Percentiles rank a stretch among this genome's conserved stretches.
These are phyloP conservation scores for Aspergillus avenaceus DNA, from an alignment of 495 filamentous ascomycete species.

Conservation along the genomic window DNA sequence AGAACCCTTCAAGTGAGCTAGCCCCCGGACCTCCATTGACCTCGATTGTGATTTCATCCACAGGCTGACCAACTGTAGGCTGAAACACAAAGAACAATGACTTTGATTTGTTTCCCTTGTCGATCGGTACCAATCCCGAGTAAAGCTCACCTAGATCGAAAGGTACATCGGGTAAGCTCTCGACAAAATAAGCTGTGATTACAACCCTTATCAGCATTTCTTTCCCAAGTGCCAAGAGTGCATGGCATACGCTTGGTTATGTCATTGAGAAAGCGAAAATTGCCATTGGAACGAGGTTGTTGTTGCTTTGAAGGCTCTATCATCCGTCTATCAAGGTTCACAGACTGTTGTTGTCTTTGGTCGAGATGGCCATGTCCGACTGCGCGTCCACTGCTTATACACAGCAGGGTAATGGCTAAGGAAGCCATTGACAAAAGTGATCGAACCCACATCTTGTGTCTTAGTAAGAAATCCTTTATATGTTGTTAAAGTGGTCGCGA, in stretches of 20 bases:
- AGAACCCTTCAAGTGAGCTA: constrained; percentile 61
- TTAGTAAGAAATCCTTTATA: background rate
- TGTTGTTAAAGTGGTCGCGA: too few species aligned
- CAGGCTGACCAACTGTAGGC: constrained; percentile 41
- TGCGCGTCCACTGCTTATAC: constrained; percentile 22
- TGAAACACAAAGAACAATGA: constrained; percentile 51
- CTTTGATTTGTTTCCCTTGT: constrained; percentile 46
- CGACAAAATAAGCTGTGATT: constrained; percentile 54
- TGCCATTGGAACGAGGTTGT: constrained; percentile 12
- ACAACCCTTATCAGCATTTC: background rate
- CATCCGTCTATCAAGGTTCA: constrained; percentile 74
- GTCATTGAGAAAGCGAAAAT: constrained; percentile 34
- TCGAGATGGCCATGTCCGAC: constrained; percentile 30
- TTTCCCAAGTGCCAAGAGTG: background rate
- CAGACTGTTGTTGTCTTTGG: constrained; percentile 72
- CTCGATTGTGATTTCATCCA: constrained; percentile 71
- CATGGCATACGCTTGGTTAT: constrained; percentile 31
- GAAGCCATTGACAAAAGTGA: constrained; percentile 24
- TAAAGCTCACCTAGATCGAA: constrained; percentile 76
- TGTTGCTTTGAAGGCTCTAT: constrained; percentile 46
- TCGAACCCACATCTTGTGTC: constrained; percentile 25
- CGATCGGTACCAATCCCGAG: constrained; percentile 68
- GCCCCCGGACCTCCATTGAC: constrained; percentile 68
- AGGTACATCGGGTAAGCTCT: constrained; percentile 66
- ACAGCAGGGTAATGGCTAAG: constrained; percentile 23